A percentile compares a stretch with the other conserved stretches of the same genome.
Evolutionary conservation across 345 rosid genomes (phyloP).

Genomic region (Pistacia vera): DNA sequence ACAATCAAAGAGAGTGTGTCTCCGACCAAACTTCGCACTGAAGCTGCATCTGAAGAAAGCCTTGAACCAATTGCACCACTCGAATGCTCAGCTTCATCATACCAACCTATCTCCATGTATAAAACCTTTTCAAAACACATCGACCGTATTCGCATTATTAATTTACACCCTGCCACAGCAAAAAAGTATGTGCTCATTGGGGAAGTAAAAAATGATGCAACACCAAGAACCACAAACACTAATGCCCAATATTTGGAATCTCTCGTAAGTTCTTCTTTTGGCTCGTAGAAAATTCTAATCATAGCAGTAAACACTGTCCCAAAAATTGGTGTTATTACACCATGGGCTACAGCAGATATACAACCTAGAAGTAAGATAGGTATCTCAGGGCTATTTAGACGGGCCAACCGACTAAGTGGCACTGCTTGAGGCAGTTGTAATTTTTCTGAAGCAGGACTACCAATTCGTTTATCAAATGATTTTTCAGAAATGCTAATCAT

Average conservation of each 20-base stretch:
- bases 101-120: slow-evolving; percentile 48
- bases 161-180: slow-evolving; percentile 31
- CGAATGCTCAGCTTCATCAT: slow-evolving; percentile 41
- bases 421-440: slow-evolving; percentile 1
- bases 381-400: slow-evolving; percentile 42
- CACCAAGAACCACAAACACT: slow-evolving; percentile 33
- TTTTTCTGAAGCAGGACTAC: background rate
- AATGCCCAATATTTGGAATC: slow-evolving; percentile 35
- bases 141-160: slow-evolving; percentile 37
- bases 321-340: slow-evolving; percentile 35
- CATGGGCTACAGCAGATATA: slow-evolving; percentile 26
- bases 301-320: slow-evolving; percentile 29
- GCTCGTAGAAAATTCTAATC: slow-evolving; percentile 32
- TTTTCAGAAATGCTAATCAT: background rate
- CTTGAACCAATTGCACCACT: slow-evolving; percentile 43
- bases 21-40: slow-evolving; percentile 36
- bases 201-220: slow-evolving; percentile 20
- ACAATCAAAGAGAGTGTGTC: slow-evolving; percentile 33
- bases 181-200: slow-evolving; percentile 32
- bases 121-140: slow-evolving; percentile 46
- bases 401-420: slow-evolving; percentile 34
- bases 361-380: slow-evolving; percentile 34
- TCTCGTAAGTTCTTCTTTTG: slow-evolving; percentile 21
- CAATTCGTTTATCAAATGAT: background rate
- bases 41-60: slow-evolving; percentile 40